Evolutionary conservation across 1,284 basidiomycete genomes (phyloP).

Genomic region (Paramarasmius palmivorus): DNA sequence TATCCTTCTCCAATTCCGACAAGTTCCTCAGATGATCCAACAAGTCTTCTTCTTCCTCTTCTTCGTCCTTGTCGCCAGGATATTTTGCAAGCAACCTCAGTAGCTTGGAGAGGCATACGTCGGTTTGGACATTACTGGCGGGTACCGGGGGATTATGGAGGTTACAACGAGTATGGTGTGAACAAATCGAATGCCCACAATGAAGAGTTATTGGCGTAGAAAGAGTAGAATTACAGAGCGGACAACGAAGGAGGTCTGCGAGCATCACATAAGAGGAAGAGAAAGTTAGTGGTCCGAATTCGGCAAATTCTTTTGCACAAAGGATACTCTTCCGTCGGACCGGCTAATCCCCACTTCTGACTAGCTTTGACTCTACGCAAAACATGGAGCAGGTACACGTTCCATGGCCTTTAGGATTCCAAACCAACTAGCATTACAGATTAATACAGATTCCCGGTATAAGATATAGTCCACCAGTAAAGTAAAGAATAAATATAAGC

Average conservation of each 20-base stretch:
- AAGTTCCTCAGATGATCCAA: conserved; percentile 35
- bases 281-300: conserved; percentile 15
- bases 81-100: conserved; percentile 39
- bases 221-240: conserved; percentile 30
- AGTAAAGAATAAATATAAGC: no score
- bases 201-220: conserved; percentile 35
- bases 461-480: no score
- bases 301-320: no score
- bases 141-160: conserved; percentile 20
- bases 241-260: conserved; percentile 30
- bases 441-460: no score
- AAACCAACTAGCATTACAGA: no score
- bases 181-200: conserved; percentile 46
- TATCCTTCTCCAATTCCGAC: conserved; percentile 26
- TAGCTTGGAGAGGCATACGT: conserved; percentile 68
- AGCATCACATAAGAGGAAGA: conserved; percentile 16
- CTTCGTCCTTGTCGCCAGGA: conserved; percentile 17
- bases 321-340: no score
- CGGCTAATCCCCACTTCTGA: no score
- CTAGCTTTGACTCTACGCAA: no score
- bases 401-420: no score
- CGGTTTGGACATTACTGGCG: conserved; percentile 29
- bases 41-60: conserved; percentile 29
- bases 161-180: conserved; percentile 31
- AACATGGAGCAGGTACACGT: no score